Conservation (phyloP, 192 early-diverging fungal species). For the Rhizoclosmatium globosum region DNA sequence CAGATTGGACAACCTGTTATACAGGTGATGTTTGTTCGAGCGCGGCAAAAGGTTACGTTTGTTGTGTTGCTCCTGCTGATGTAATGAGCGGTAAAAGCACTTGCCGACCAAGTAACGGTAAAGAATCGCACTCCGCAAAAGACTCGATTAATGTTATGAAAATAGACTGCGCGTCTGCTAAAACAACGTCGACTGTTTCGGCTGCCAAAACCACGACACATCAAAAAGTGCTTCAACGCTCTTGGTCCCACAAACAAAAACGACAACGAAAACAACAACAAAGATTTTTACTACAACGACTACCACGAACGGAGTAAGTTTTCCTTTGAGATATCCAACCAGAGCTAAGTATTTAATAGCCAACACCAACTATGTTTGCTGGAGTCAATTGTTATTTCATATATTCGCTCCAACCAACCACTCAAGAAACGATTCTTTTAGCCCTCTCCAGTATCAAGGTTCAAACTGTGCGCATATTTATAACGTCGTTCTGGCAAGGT, state of each 20-base stretch:
- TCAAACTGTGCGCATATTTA: slow-evolving; percentile 29
- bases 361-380: slow-evolving; percentile 10
- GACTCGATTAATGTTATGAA: too few relatives aligned
- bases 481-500: slow-evolving; percentile 27
- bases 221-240: too few relatives aligned
- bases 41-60: too few relatives aligned
- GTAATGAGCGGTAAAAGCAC: neutral
- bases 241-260: neutral
- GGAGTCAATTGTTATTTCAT: slow-evolving; percentile 41
- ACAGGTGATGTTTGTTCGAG: too few relatives aligned
- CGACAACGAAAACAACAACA: neutral
- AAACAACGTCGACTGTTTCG: neutral
- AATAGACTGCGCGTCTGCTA: neutral
- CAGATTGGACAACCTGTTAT: too few relatives aligned
- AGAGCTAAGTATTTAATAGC: neutral
- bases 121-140: too few relatives aligned
- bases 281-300: neutral
- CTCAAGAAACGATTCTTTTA: slow-evolving; percentile 22
- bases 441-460: slow-evolving; percentile 3
- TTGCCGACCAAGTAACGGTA: too few relatives aligned
- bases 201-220: neutral
- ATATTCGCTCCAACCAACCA: neutral
- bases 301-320: neutral
- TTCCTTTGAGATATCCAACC: neutral
- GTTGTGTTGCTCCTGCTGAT: too few relatives aligned